Percentiles rank a stretch among this genome's conserved stretches.
Evolutionary conservation across 2,329 filamentous ascomycete species (phyloP).

Genomic region (Lachnellula cervina): DNA sequence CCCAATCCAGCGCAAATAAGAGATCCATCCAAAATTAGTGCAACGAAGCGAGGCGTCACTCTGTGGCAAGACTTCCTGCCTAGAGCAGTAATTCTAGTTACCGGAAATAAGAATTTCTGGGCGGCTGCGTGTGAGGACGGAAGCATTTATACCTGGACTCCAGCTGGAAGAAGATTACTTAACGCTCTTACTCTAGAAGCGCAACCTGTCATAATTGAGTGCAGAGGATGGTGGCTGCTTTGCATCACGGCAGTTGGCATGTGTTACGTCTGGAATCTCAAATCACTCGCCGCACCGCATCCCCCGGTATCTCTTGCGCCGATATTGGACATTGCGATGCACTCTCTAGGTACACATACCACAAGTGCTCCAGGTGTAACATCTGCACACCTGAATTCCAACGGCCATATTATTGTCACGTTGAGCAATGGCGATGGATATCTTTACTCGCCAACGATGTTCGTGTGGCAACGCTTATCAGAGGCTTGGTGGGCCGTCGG

Average conservation of each 20-base stretch:
- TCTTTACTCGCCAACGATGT: conserved; percentile 80
- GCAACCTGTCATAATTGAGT: conserved; percentile 90
- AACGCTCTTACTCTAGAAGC: conserved; percentile 85
- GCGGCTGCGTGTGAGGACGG: conserved; percentile 91
- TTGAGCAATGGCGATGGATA: conserved; percentile 94
- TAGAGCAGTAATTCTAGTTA: conserved; percentile 79
- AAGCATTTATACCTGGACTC: conserved; percentile 84
- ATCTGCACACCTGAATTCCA: conserved; percentile 84
- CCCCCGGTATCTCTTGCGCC: conserved; percentile 86
- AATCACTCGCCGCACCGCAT: conserved; percentile 75
- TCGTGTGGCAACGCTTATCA: conserved; percentile 89
- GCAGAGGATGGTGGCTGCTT: conserved; percentile 81
- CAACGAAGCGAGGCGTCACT: conserved; percentile 72
- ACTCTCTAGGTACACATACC: conserved; percentile 69
- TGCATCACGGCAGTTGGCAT: conserved; percentile 84
- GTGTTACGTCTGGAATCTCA: conserved; percentile 91
- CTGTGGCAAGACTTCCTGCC: conserved; percentile 95
- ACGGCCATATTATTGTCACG: conserved; percentile 80
- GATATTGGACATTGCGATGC: conserved; percentile 79
- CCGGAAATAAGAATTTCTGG: conserved; percentile 88
- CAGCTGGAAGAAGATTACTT: conserved; percentile 78
- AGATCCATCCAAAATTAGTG: conserved; percentile 79
- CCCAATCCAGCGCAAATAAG: conserved; percentile 55
- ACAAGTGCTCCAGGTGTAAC: conserved; percentile 80
- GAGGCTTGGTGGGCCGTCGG: conserved; percentile 98